Conservation (phyloP, 169 alveolate species). For the Plasmodium billcollinsi region DNA sequence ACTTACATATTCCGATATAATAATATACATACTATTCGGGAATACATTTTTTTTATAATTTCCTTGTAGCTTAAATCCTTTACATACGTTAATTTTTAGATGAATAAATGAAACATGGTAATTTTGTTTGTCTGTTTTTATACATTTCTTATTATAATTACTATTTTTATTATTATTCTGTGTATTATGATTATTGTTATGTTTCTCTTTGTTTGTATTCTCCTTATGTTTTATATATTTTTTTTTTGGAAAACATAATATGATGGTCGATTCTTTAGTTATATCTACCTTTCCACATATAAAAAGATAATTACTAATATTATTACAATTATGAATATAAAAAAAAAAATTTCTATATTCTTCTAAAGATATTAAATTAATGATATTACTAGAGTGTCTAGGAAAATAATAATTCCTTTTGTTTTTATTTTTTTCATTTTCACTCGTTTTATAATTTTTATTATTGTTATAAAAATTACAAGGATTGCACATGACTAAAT, state of each 20-base stretch:
- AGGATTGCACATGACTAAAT: constrained; percentile 19
- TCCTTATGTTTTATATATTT: not conserved
- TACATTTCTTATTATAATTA: no score
- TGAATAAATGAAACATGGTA: not conserved
- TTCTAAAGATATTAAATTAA: constrained; percentile 7
- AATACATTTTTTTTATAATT: not conserved
- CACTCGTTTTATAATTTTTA: no score
- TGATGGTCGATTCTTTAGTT: constrained; percentile 25
- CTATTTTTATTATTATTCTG: not conserved
- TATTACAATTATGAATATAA: constrained; percentile 4
- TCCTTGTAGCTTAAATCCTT: constrained; percentile 2
- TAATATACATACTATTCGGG: constrained; percentile 12
- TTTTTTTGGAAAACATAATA: constrained; percentile 11
- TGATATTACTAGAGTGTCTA: constrained; percentile 13
- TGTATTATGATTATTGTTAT: not conserved
- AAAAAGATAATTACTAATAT: constrained; percentile 8
- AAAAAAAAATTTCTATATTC: constrained; percentile 28
- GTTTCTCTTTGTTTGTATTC: not conserved
- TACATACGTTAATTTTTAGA: constrained; percentile 11
- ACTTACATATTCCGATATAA: constrained; percentile 9
- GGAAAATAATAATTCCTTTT: not conserved
- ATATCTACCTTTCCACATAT: constrained; percentile 35
- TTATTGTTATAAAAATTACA: not conserved
- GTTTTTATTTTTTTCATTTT: not conserved
- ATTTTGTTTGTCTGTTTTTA: no score